These are phyloP conservation scores for Clonostachys byssicola DNA, from an alignment of 2,329 filamentous ascomycete species.

Conservation along the genomic window DNA sequence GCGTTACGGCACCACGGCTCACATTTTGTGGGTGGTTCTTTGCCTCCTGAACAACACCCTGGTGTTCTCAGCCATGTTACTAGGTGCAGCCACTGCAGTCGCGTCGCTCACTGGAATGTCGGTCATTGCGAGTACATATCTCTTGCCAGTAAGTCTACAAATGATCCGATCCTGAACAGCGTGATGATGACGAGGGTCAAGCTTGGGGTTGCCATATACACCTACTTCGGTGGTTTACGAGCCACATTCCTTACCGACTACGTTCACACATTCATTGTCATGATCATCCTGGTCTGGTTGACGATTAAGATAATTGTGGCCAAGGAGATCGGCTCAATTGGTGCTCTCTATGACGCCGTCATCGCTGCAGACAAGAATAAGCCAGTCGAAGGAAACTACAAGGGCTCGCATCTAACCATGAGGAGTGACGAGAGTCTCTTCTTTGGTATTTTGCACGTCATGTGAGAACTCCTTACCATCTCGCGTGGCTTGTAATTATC, in stretches of 20 bases:
- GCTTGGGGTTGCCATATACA: constrained; percentile 74
- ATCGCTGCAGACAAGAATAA: constrained; percentile 29
- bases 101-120: constrained; percentile 9
- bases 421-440: constrained; percentile 61
- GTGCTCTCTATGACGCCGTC: constrained; percentile 62
- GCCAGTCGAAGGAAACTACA: constrained; percentile 54
- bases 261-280: constrained; percentile 71
- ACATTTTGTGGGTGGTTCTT: constrained; percentile 73
- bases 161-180: too few species aligned
- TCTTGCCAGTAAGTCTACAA: constrained; percentile 49
- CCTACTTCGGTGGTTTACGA: constrained; percentile 42
- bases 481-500: too few species aligned
- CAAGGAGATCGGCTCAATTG: constrained; percentile 66
- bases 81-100: constrained; percentile 60
- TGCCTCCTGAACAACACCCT: constrained; percentile 77
- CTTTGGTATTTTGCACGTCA: constrained; percentile 82
- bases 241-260: constrained; percentile 1
- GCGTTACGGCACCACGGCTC: constrained; percentile 64
- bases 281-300: constrained; percentile 78
- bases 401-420: constrained; percentile 76
- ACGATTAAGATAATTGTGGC: constrained; percentile 74
- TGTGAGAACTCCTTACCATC: constrained; percentile 18
- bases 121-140: constrained; percentile 74
- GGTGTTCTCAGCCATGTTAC: constrained; percentile 78
- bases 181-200: too few species aligned